phyloP scores from a whole-genome alignment of 345 rosid species.

The Hibiscus trionum region DNA sequence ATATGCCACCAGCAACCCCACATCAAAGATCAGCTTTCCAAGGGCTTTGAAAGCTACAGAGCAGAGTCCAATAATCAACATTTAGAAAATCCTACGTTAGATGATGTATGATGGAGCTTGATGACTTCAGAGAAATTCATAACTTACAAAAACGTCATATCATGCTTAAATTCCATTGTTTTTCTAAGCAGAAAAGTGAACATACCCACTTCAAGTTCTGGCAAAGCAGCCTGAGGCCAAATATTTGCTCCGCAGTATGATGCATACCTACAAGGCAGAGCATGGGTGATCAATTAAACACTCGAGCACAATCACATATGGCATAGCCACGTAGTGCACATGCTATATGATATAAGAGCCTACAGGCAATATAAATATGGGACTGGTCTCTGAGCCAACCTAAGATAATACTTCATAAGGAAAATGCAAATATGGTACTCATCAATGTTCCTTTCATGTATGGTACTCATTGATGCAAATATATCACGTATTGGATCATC shows the following conservation, averaged over 20 bases:
- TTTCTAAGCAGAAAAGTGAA: slow-evolving; percentile 14
- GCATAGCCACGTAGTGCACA: neutral
- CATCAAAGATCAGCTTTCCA: slow-evolving; percentile 71
- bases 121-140: neutral
- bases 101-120: neutral
- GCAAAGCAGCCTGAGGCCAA: slow-evolving; percentile 67
- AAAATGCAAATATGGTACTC: neutral
- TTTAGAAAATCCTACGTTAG: neutral
- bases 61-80: slow-evolving; percentile 2
- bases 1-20: slow-evolving; percentile 73
- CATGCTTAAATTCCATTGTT: neutral
- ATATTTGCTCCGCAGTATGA: slow-evolving; percentile 81
- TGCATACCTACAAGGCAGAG: slow-evolving; percentile 56
- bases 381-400: neutral
- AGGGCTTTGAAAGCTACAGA: slow-evolving; percentile 79
- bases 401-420: neutral
- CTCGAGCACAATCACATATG: neutral
- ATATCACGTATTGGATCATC: neutral
- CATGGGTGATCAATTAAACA: slow-evolving; percentile 11
- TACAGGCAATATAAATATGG: neutral
- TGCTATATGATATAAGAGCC: neutral
- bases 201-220: slow-evolving; percentile 82
- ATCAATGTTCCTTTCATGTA: neutral
- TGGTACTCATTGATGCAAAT: neutral
- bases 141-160: neutral